A percentile compares a stretch with the other conserved stretches of the same genome.
phyloP scores from a whole-genome alignment of 768 basidiomycete species.

The Sporobolomyces phaffii region DNA sequence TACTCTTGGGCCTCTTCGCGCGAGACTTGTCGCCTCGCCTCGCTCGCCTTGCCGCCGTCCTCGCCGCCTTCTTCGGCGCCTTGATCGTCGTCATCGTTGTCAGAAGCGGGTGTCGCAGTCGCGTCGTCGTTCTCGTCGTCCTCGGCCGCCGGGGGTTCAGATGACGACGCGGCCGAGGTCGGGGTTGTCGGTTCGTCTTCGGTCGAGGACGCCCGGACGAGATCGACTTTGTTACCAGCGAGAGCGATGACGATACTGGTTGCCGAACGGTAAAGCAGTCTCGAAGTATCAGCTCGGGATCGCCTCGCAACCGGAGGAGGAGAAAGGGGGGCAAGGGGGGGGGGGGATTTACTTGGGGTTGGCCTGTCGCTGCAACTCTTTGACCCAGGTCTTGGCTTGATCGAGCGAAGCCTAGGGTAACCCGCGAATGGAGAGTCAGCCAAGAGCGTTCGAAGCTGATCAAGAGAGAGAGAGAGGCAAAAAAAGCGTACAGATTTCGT shows the following conservation, averaged over 20 bases:
- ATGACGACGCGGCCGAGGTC: neutral
- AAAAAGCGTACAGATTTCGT: conserved; percentile 65
- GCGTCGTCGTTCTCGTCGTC: conserved; percentile 82
- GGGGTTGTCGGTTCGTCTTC: conserved; percentile 27
- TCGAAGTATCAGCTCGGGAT: neutral
- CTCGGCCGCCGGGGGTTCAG: conserved; percentile 1
- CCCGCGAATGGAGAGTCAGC: too few relatives aligned
- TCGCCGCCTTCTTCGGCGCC: conserved; percentile 54
- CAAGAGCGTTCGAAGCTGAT: too few relatives aligned
- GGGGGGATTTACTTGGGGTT: conserved; percentile 74
- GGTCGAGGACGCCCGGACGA: conserved; percentile 44
- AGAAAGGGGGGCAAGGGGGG: neutral
- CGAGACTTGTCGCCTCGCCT: conserved; percentile 79
- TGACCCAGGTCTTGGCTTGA: conserved; percentile 99
- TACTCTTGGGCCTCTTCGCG: conserved; percentile 94
- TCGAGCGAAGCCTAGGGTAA: conserved; percentile 64
- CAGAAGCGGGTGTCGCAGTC: conserved; percentile 63
- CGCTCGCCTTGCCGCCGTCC: conserved; percentile 52
- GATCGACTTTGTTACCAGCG: conserved; percentile 94
- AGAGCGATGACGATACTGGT: conserved; percentile 76
- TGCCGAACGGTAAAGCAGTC: too few relatives aligned
- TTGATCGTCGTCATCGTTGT: conserved; percentile 59
- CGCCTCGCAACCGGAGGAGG: too few relatives aligned
- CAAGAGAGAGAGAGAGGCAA: conserved; percentile 49
- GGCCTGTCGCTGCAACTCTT: conserved; percentile 96